Percentiles rank a stretch among this genome's conserved stretches.
These are phyloP conservation scores for Pyrenopolyporus hunteri DNA, from an alignment of 495 filamentous ascomycete genomes.

Conservation along the genomic window DNA sequence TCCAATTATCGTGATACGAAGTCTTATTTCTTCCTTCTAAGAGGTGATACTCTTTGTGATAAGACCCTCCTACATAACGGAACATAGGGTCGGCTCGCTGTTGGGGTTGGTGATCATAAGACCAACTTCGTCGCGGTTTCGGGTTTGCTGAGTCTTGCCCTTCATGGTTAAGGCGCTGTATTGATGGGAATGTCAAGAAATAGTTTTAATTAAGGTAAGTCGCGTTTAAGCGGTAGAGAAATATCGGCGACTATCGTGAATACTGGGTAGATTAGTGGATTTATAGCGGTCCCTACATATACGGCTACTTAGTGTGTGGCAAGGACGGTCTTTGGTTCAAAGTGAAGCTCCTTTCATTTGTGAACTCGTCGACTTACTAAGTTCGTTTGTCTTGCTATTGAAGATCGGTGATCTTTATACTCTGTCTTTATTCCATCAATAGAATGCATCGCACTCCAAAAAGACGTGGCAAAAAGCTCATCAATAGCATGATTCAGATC, in stretches of 20 bases:
- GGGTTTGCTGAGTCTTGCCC: conserved; percentile 20
- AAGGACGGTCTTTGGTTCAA: neutral
- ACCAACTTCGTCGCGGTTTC: conserved; percentile 18
- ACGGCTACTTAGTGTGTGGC: neutral
- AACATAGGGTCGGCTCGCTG: conserved; percentile 2
- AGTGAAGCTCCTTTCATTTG: neutral
- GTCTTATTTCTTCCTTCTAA: no score
- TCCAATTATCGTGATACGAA: no score
- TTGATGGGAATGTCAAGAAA: no score
- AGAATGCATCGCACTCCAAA: conserved; percentile 1
- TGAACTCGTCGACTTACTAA: neutral
- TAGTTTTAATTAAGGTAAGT: no score
- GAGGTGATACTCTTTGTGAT: no score
- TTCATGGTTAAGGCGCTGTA: conserved; percentile 26
- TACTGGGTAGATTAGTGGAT: no score
- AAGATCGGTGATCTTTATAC: neutral
- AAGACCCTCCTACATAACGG: conserved; percentile 20
- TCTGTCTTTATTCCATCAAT: neutral
- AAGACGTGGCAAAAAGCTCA: conserved; percentile 11
- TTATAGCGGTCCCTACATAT: no score
- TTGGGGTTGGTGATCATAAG: conserved; percentile 6
- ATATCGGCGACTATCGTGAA: no score
- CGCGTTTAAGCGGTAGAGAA: no score
- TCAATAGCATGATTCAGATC: conserved; percentile 25
- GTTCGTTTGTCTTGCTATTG: conserved; percentile 5